Evolutionary conservation across 2,329 filamentous ascomycete genomes (phyloP), one percentile per base, ranked within the genome.

Genomic region (Lasiodiplodia sp.): DNA sequence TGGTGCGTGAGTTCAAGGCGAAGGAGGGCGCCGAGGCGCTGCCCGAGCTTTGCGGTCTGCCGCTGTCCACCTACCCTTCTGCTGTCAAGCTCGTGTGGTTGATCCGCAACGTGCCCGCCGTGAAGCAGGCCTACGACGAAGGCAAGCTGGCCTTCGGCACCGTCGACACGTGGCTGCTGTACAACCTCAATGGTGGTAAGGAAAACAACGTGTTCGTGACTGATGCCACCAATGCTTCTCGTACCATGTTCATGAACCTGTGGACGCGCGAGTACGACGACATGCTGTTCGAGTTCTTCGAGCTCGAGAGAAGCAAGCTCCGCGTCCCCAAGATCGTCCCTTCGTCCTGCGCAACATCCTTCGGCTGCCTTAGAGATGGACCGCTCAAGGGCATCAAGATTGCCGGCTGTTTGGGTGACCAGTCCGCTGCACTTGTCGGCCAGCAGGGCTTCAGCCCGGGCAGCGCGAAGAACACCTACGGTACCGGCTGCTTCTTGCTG

Each of bases 211-310:
- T 94, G 53, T 90, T 92, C 76, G 92, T 97, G 69, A 96, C 94
- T 0, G 94, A 97, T 79, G 89, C 91, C 58, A 93, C 92, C 70
- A 97, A 97, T 78, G 94, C 94, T 23, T 95, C 92, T 66, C 86
- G 94, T 75, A 97, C 94, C 70, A 96, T 97, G 93, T 96, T 97
- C 80, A 94, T 97, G 91, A 93, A 97, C 81, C 85, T 97, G 66
- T 86, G 89, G 73, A 94, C 90, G 12, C 85, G 93, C 69, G 80
- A 94, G 74, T 97, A 97, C 80, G 92, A 95, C 77, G 88, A 93
- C 68, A 85, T 85, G 51, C 86, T 97, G 31, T 83, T 97, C 31
- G 82, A 88, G 28, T 97, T 96, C 82, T 97, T 97, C 80, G 88
- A 87, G 56, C 87, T 97, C 70, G 90, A 94, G 77, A 81, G 83